Conservation (phyloP, 2,329 filamentous ascomycete genomes). For the Colletotrichum agaves region DNA sequence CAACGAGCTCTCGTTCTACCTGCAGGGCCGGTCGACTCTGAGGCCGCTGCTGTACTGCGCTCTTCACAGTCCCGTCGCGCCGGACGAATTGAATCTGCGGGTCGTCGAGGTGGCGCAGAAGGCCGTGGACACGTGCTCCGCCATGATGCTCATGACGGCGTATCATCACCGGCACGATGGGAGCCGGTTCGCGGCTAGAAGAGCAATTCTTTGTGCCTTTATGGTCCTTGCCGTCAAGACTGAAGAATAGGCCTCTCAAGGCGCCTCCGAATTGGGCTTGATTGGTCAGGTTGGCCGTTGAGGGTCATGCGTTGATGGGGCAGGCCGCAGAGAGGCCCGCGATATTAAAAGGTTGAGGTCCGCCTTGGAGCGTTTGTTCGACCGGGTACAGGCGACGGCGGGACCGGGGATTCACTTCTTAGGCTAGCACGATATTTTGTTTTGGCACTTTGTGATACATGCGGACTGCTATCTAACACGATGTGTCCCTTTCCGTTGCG, state of each 20-base stretch:
- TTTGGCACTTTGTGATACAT: background rate
- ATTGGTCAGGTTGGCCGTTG: background rate
- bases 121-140: conserved; percentile 26
- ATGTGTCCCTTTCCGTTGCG: too few species aligned
- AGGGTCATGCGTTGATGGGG: conserved; percentile 2
- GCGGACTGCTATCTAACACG: too few species aligned
- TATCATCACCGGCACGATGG: conserved; percentile 35
- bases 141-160: conserved; percentile 18
- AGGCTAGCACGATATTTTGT: background rate
- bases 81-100: background rate
- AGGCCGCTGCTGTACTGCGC: conserved; percentile 36
- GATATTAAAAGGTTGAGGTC: conserved; percentile 7
- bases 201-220: conserved; percentile 18
- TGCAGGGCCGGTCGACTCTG: conserved; percentile 35
- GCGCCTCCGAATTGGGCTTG: conserved; percentile 7
- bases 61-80: conserved; percentile 21
- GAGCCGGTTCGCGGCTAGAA: conserved; percentile 33
- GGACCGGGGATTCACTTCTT: background rate
- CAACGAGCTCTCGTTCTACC: conserved; percentile 36
- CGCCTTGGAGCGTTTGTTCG: conserved; percentile 13
- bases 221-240: conserved; percentile 28
- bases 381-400: background rate
- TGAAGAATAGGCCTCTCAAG: background rate
- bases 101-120: conserved; percentile 30
- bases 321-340: background rate